Conservation (phyloP, 306 rosid species). For the Quercus berberidifolia region DNA sequence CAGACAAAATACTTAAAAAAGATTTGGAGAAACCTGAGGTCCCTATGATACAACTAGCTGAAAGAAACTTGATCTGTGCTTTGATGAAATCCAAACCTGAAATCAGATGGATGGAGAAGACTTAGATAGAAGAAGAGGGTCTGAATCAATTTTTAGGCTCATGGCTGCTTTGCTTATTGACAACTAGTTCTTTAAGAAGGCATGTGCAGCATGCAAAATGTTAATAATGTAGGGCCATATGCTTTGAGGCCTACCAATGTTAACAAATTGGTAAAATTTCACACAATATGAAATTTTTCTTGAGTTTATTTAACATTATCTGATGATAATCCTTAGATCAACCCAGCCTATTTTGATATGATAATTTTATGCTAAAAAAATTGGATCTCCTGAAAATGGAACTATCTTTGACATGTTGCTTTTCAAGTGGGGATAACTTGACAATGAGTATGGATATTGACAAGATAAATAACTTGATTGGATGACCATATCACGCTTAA, state of each 20-base stretch:
- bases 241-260: slow-evolving; percentile 29
- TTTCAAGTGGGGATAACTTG: slow-evolving; percentile 28
- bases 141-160: slow-evolving; percentile 23
- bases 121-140: slow-evolving; percentile 16
- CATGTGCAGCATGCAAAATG: slow-evolving; percentile 34
- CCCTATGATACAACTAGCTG: slow-evolving; percentile 9
- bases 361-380: background rate
- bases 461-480: slow-evolving; percentile 25
- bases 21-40: slow-evolving; percentile 3
- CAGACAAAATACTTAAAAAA: background rate
- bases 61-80: slow-evolving; percentile 28
- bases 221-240: slow-evolving; percentile 55
- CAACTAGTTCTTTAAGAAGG: slow-evolving; percentile 42
- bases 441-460: slow-evolving; percentile 28
- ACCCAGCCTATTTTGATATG: background rate
- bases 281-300: background rate
- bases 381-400: slow-evolving; percentile 6
- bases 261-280: slow-evolving; percentile 27
- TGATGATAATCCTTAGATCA: background rate
- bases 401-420: slow-evolving; percentile 31
- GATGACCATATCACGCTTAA: slow-evolving; percentile 26
- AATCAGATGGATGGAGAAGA: background rate
- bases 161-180: slow-evolving; percentile 27
- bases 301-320: background rate
- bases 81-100: slow-evolving; percentile 16